Conservation (phyloP, 2,329 filamentous ascomycete species). For the Fusarium gaditjirri region DNA sequence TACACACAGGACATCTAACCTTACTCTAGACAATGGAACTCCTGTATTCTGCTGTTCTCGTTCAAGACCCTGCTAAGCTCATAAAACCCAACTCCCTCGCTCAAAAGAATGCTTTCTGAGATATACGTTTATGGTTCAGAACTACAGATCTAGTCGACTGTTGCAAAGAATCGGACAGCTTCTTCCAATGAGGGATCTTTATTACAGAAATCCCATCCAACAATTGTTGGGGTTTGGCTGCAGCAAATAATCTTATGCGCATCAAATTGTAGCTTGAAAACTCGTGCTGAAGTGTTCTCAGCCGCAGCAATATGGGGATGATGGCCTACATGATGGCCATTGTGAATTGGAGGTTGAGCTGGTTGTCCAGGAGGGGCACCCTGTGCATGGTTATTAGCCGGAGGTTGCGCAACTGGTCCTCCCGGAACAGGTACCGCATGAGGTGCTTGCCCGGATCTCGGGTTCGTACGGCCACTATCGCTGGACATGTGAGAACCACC, state of each 20-base stretch:
- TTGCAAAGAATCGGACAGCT: conserved; percentile 80
- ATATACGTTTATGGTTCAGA: not conserved
- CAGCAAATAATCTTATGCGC: conserved; percentile 93
- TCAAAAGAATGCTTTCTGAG: conserved; percentile 30
- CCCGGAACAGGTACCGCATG: not conserved
- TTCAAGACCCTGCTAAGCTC: conserved; percentile 4
- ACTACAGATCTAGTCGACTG: conserved; percentile 55
- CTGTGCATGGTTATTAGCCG: conserved; percentile 28
- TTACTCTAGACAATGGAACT: not conserved
- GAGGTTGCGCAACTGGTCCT: conserved; percentile 16
- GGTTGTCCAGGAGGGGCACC: conserved; percentile 37
- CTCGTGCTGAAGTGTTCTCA: conserved; percentile 66
- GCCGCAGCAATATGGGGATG: conserved; percentile 59
- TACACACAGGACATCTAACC: not conserved
- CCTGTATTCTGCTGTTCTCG: conserved; percentile 3
- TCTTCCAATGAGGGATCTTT: conserved; percentile 83
- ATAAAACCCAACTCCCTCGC: conserved; percentile 37
- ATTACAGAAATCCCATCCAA: conserved; percentile 98
- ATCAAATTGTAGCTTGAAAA: conserved; percentile 98
- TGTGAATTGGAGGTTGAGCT: conserved; percentile 13
- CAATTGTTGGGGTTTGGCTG: conserved; percentile 89
- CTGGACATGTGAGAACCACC: conserved; percentile 5
- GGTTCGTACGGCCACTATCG: conserved; percentile 13
- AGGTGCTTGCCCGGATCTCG: conserved; percentile 3
- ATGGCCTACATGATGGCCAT: conserved; percentile 16